Evolutionary conservation across 73 alveolate genomes (phyloP).

Genomic region (Loxodes magnus): DNA sequence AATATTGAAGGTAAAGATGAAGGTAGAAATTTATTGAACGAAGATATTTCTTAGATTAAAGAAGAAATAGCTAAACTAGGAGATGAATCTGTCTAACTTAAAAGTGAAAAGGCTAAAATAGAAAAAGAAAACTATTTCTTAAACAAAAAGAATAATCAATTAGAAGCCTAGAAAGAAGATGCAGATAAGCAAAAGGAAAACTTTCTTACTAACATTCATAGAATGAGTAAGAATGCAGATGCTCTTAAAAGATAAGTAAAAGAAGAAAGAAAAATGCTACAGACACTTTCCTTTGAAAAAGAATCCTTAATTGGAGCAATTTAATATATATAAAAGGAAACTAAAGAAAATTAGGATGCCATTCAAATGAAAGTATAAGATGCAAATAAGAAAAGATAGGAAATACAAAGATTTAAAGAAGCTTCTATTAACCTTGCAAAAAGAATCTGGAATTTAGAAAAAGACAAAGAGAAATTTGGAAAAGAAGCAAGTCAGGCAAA

Average conservation of each 20-base stretch:
- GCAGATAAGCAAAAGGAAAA: conserved; percentile 37
- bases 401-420: conserved; percentile 4
- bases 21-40: too few relatives aligned
- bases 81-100: neutral
- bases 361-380: conserved; percentile 6
- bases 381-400: neutral
- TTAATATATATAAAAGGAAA: neutral
- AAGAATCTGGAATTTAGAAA: conserved; percentile 14
- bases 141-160: neutral
- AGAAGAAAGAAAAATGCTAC: conserved; percentile 27
- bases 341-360: conserved; percentile 11
- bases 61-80: conserved; percentile 8
- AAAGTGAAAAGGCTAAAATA: conserved; percentile 5
- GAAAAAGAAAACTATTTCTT: too few relatives aligned
- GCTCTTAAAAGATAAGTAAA: conserved; percentile 43
- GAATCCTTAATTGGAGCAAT: neutral
- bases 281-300: too few relatives aligned
- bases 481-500: conserved; percentile 70
- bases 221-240: conserved; percentile 61
- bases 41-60: too few relatives aligned
- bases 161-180: conserved; percentile 28
- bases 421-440: conserved; percentile 12
- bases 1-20: too few relatives aligned
- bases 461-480: conserved; percentile 59
- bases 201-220: conserved; percentile 40